Base-by-base conservation (phyloP, 164 flowering plant genomes). In the Vitis rupestris region DNA sequence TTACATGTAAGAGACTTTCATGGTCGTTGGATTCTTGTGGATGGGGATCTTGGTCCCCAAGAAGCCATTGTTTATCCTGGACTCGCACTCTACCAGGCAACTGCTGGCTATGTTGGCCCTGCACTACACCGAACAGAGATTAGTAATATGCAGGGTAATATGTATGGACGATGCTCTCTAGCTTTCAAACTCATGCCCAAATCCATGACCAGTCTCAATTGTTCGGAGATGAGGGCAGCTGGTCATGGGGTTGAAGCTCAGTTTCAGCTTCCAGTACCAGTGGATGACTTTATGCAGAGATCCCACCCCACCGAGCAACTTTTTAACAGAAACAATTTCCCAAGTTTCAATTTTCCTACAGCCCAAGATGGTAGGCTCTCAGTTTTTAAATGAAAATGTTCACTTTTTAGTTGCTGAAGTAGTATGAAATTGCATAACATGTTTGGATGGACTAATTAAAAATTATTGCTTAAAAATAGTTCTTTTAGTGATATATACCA, bases 251-350 rank as follows among this genome's bases (percentile, higher is more conserved):
- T 94, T 66, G 99, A 92, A 81, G 83, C 97, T 74, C 99, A 92
- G 74, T 94, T 94, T 77, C 94, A 92, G 90, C 85, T 88, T 77
- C 97, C 99, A 37, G 81, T 94, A 62, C 81, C 89, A 64, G 99
- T 94, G 56, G 99, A 94, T 79, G 99, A 94, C 78, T 94, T 94
- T 78, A 94, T 94, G 99, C 98, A 94, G 84, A 86, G 91, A 74
- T 75, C 94, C 0, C 92, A 90, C 63, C 81, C 90, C 4, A 78
- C 85, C 2, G 97, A 91, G 71, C 94, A 90, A 59, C 78, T 88
- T 13, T 82, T 90, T 64, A 86, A 80, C 69, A 71, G 91, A 72
- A 82, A 83, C 23, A 84, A 67, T 72, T 83, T 87, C 68, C 86
- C 85, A 49, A 84, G 70, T 80, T 87, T 82, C 74, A 83, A 61